Conservation (phyloP, 352 stramenopile genomes). For the Phytophthora palmivora region DNA sequence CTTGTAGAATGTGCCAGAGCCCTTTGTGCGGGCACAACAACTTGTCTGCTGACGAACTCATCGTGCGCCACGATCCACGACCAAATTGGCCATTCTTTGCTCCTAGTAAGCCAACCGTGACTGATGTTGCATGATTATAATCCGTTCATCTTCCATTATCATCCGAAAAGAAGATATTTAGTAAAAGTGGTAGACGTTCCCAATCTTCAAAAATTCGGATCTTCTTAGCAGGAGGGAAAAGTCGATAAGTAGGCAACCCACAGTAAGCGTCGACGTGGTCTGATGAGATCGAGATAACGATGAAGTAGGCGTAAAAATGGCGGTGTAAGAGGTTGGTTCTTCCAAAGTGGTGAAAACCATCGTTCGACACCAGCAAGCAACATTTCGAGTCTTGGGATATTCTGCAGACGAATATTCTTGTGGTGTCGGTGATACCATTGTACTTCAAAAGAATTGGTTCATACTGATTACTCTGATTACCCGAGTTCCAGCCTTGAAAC, state of each 20-base stretch:
- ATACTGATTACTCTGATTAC: constrained; percentile 1
- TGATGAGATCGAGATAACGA: background rate
- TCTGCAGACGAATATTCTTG: background rate
- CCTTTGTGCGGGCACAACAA: constrained; percentile 16
- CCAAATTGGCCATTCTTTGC: constrained; percentile 19
- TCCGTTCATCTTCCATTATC: constrained; percentile 1
- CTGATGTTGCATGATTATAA: constrained; percentile 1
- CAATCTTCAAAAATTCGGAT: constrained; percentile 25
- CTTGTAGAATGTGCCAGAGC: background rate
- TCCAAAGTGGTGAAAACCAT: background rate
- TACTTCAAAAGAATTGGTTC: constrained; percentile 8
- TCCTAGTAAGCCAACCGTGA: constrained; percentile 13
- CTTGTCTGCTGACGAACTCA: constrained; percentile 2
- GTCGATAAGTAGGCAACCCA: constrained; percentile 19
- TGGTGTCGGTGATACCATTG: constrained; percentile 10
- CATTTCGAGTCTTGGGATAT: constrained; percentile 2
- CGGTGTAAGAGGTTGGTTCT: constrained; percentile 17
- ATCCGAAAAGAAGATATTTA: constrained; percentile 20
- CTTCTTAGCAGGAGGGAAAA: constrained; percentile 13
- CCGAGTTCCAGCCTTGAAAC: background rate
- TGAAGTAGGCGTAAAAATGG: constrained; percentile 16
- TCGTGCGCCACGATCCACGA: constrained; percentile 9
- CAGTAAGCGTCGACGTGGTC: constrained; percentile 10
- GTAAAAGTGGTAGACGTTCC: background rate
- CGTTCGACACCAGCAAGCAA: constrained; percentile 8